Evolutionary conservation across 2,329 filamentous ascomycete species (phyloP), one percentile per base, ranked within the genome.

Genomic region (Magnaporthiopsis incrustans): DNA sequence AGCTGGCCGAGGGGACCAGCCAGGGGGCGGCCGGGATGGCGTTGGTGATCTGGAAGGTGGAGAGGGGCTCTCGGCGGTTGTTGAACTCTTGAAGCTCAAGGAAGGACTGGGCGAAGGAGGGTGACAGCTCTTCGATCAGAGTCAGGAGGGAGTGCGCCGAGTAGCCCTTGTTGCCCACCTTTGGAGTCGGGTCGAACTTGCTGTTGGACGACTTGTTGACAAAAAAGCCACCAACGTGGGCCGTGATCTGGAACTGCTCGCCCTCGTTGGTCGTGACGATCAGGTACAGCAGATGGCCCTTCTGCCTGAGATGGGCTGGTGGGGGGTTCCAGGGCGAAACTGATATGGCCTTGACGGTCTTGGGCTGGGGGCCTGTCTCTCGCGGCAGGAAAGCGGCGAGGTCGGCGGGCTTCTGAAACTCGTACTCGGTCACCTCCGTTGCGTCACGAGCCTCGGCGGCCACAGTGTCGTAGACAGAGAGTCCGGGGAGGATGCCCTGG

Each of bases 301-400:
- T 92, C 73, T 96, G 92, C 68, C 93, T 88, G 63, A 97, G 85
- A 73, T 96, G 87, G 74, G 94, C 92, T 60, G 95, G 95, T 57
- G 94, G 93, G 53, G 96, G 95, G 78, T 98, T 98, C 95, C 95
- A 99, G 7, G 92, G 84, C 18, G 95, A 98, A 35, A 99, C 81
- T 35, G 91, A 87, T 63, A 99, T 86, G 18, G 88, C 85, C 79
- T 97, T 98, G 69, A 99, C 84, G 0, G 93, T 97, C 82, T 94
- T 97, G 2, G 94, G 94, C 4, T 90, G 82, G 26, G 88, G 78
- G 22, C 88, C 84, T 66, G 87, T 82, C 50, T 82, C 75, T 63
- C 82, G 81, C 5, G 92, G 90, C 22, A 97, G 78, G 61, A 98
- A 84, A 12, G 84, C 88, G 57, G 86, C 84, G 59, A 95, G 79